Evolutionary conservation across 2,329 filamentous ascomycete species (phyloP).

Genomic region (Mycosphaerella sp.): DNA sequence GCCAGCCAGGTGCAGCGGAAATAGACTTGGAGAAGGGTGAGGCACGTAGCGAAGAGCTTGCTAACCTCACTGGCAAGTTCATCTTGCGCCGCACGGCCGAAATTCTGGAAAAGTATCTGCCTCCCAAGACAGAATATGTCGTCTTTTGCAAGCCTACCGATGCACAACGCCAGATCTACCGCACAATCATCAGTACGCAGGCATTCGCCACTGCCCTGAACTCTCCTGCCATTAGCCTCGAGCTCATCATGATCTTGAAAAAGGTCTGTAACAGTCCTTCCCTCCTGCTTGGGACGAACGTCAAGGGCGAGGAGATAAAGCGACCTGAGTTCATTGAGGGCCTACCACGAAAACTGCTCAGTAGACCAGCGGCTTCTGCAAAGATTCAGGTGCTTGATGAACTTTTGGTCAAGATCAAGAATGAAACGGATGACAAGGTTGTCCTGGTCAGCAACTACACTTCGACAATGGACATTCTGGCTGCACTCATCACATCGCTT

Average conservation of each 20-base stretch:
- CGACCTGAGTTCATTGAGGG: conserved; percentile 30
- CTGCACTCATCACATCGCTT: conserved; percentile 54
- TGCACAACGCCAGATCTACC: conserved; percentile 56
- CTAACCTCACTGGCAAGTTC: conserved; percentile 55
- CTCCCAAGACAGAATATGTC: conserved; percentile 62
- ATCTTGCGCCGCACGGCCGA: conserved; percentile 62
- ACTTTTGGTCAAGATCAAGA: conserved; percentile 55
- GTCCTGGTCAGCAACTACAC: conserved; percentile 74
- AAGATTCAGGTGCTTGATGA: conserved; percentile 64
- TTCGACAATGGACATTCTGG: conserved; percentile 62
- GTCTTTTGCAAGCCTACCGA: conserved; percentile 59
- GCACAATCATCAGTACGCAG: conserved; percentile 58
- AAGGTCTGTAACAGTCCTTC: conserved; percentile 68
- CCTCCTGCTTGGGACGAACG: conserved; percentile 48
- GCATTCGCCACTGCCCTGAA: conserved; percentile 58
- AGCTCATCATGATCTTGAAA: conserved; percentile 66
- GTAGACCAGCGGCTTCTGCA: conserved; percentile 53
- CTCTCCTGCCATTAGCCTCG: conserved; percentile 56
- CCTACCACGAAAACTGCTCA: conserved; percentile 52
- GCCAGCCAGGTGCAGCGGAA: conserved; percentile 56
- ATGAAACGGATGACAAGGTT: conserved; percentile 61
- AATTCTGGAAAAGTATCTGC: conserved; percentile 59
- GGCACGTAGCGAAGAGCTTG: conserved; percentile 55
- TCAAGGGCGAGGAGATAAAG: conserved; percentile 37
- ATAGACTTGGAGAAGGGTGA: conserved; percentile 60